Evolutionary conservation across 805 yeast species (phyloP).

Genomic region (Wickerhamomyces chaumierensis): DNA sequence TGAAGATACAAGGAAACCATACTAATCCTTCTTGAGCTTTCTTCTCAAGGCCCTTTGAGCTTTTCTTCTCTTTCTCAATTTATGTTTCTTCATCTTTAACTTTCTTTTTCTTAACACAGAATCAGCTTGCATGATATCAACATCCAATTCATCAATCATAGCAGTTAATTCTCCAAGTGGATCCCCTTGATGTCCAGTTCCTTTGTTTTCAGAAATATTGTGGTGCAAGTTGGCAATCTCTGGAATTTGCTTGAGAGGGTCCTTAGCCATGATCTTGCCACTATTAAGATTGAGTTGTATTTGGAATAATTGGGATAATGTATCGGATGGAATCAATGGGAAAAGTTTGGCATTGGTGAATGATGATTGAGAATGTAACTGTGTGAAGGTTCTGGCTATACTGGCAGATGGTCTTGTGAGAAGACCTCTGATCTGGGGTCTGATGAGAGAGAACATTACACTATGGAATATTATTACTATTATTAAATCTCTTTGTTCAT

Average conservation of each 20-base stretch:
- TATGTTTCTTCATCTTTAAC: constrained; percentile 96
- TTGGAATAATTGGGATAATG: neutral
- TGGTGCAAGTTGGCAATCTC: neutral
- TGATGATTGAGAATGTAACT: neutral
- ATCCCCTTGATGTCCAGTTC: neutral
- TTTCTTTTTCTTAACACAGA: constrained; percentile 78
- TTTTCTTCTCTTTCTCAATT: constrained; percentile 93
- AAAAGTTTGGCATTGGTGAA: neutral
- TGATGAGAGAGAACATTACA: neutral
- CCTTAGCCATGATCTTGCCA: neutral
- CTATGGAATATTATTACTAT: too few species aligned
- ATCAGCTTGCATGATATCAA: constrained; percentile 27
- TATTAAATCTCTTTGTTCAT: too few species aligned
- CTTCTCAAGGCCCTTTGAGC: constrained; percentile 75
- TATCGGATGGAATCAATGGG: neutral
- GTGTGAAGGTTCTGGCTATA: neutral
- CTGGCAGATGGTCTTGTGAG: neutral
- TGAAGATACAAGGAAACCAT: too few species aligned
- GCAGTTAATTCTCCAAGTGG: neutral
- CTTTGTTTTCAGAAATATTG: neutral
- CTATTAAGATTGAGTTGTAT: neutral
- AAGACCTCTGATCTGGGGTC: neutral
- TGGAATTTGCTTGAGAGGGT: neutral
- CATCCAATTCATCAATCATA: neutral
- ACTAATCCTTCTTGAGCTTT: constrained; percentile 28